Percentiles rank a stretch among this genome's conserved stretches.
Conservation (phyloP, 208 protist species). For the Leishmania mexicana region DNA sequence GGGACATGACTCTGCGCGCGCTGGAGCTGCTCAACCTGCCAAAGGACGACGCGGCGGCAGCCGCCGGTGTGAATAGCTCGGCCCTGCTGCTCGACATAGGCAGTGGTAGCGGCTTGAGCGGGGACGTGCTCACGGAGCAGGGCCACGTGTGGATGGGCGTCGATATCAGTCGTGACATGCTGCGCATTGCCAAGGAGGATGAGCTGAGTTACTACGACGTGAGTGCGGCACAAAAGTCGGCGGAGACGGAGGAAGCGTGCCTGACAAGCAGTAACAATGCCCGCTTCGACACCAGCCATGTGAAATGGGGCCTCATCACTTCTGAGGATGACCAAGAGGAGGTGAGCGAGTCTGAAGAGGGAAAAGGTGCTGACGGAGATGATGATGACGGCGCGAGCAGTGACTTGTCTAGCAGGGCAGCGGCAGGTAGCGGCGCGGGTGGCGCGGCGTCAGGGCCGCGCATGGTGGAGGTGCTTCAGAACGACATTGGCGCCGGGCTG, state of each 20-base stretch:
- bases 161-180: conserved; percentile 97
- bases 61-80: conserved; percentile 22
- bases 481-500: conserved; percentile 97
- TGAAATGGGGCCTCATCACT: conserved; percentile 75
- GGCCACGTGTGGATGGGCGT: conserved; percentile 98
- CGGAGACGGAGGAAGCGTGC: conserved; percentile 19
- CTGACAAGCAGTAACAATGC: conserved; percentile 31
- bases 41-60: conserved; percentile 24
- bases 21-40: conserved; percentile 97
- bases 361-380: conserved; percentile 18
- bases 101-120: conserved; percentile 98
- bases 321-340: conserved; percentile 48
- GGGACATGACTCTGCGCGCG: conserved; percentile 96
- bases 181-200: conserved; percentile 85
- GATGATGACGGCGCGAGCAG: conserved; percentile 9
- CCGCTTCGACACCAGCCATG: conserved; percentile 58
- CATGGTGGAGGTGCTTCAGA: conserved; percentile 87
- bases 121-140: conserved; percentile 92
- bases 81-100: conserved; percentile 98
- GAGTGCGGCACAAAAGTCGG: conserved; percentile 19
- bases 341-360: conserved; percentile 22
- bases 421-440: background rate
- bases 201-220: conserved; percentile 60
- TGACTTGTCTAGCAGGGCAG: background rate
- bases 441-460: conserved; percentile 31